These are phyloP conservation scores for Pseudogymnoascus sp. DNA, from an alignment of 2,329 filamentous ascomycete species.

Conservation along the genomic window DNA sequence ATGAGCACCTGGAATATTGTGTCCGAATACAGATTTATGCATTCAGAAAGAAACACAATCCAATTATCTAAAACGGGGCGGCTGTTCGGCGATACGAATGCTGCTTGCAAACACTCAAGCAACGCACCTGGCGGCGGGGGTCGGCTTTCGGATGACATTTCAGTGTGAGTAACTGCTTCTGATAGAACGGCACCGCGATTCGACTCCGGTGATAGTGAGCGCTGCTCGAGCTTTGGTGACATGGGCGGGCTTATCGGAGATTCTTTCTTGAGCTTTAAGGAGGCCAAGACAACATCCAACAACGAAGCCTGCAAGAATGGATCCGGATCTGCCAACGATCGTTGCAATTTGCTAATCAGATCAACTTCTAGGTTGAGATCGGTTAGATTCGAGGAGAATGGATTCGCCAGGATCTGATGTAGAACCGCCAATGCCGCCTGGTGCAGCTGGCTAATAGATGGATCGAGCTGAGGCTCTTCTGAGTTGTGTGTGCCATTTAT, in stretches of 20 bases:
- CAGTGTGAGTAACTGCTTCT: conserved; percentile 35
- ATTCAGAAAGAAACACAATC: conserved; percentile 77
- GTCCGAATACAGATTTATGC: conserved; percentile 74
- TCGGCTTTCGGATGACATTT: conserved; percentile 33
- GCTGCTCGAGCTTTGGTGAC: conserved; percentile 22
- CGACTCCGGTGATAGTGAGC: conserved; percentile 20
- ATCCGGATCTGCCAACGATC: conserved; percentile 54
- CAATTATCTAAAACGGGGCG: conserved; percentile 81
- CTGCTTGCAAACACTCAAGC: conserved; percentile 77
- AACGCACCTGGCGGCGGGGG: conserved; percentile 54
- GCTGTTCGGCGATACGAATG: conserved; percentile 67
- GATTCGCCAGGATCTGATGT: conserved; percentile 60
- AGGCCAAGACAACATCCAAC: conserved; percentile 68
- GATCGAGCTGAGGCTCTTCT: conserved; percentile 31
- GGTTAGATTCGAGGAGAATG: conserved; percentile 51
- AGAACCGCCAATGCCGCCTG: conserved; percentile 63
- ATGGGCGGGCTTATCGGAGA: conserved; percentile 14
- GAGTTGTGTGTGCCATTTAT: conserved; percentile 40
- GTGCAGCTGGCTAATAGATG: conserved; percentile 59
- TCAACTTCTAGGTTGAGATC: conserved; percentile 62
- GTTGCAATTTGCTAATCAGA: conserved; percentile 61
- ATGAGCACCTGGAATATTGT: conserved; percentile 86
- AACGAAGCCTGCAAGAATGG: conserved; percentile 69
- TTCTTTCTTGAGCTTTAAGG: conserved; percentile 57
- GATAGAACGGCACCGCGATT: conserved; percentile 37